Evolutionary conservation across 2,329 filamentous ascomycete genomes (phyloP), one percentile per base, ranked within the genome.

Genomic region (Fusarium redolens): DNA sequence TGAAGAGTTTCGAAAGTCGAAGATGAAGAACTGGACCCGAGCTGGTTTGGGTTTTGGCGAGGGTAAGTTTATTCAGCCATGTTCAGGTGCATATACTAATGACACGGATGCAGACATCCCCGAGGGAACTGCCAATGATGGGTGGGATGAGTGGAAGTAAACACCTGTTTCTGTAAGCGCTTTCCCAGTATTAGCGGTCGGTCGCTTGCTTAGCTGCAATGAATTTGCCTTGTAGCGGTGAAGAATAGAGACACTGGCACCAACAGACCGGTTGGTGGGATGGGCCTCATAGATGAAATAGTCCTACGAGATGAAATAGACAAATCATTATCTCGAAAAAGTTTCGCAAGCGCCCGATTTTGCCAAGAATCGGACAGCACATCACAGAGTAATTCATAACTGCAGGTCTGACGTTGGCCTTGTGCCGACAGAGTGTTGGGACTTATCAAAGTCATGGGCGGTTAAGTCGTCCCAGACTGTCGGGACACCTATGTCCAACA

Each of bases 1-100:
- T 83, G 90, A 92, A 52, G 90, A 93, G 71, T 98, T 98, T 79
- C 90, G 92, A 69, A 86, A 86, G 76, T 91, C 96, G 69, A 97
- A 95, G 84, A 83, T 90, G 83, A 79, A 79, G 61, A 64, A 78
- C 7, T 91, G 88, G 88, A 86, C 87, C 9, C 81, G 87, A n/a
- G 84, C 83, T 35, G 85, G 85, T 56, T 85, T 85, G 72, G 79
- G 80, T 14, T 86, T 86, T 68, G 82, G 71, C 15, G 66, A 85
- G 31, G 82, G 85, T 84, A 58, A 77, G 59, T 48, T 43, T 33
- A 51, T 31, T 41, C 40, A 44, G 40, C 7, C 30, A 52, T 58
- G 18, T 31, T 47, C 45, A 44, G 37, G 25, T 40, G 22, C 33
- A 20, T n/a, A 51, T 43, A 41, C 63, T 78, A 20, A 76, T 38